These are phyloP conservation scores for Pichia exigua DNA, from an alignment of 805 yeast genomes.

Conservation along the genomic window DNA sequence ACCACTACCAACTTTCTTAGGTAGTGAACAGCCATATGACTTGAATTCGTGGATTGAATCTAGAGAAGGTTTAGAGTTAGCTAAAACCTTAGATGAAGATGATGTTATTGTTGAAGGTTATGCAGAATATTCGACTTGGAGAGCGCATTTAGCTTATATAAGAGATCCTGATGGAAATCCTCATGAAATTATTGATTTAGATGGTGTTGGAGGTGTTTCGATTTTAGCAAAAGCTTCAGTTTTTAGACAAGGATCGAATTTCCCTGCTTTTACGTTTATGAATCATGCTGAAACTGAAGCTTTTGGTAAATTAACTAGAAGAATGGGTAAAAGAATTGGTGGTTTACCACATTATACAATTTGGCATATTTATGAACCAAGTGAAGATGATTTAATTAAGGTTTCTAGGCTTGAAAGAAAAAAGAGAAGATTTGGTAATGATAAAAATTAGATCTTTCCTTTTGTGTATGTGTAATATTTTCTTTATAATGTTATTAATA, in stretches of 20 bases:
- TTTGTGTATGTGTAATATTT: neutral
- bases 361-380: slow-evolving; percentile 89
- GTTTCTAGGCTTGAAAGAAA: slow-evolving; percentile 64
- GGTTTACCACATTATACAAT: slow-evolving; percentile 86
- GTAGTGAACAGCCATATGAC: slow-evolving; percentile 90
- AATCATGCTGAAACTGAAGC: slow-evolving; percentile 89
- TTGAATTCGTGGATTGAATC: slow-evolving; percentile 95
- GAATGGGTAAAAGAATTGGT: slow-evolving; percentile 75
- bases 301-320: slow-evolving; percentile 72
- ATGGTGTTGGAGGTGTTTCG: slow-evolving; percentile 86
- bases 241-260: slow-evolving; percentile 72
- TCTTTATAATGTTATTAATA: too few species aligned
- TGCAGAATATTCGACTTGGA: slow-evolving; percentile 80
- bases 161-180: slow-evolving; percentile 55
- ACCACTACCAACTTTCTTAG: slow-evolving; percentile 87
- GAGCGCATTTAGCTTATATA: slow-evolving; percentile 72
- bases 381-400: slow-evolving; percentile 70
- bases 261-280: slow-evolving; percentile 77
- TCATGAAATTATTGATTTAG: slow-evolving; percentile 59
- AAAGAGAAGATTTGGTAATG: slow-evolving; percentile 34
- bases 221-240: slow-evolving; percentile 67
- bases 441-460: neutral
- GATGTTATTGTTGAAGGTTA: slow-evolving; percentile 87
- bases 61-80: slow-evolving; percentile 62
- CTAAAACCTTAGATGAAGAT: slow-evolving; percentile 59